Base-by-base conservation (phyloP, 1,284 basidiomycete species). In the Microbotryum scabiosae region DNA sequence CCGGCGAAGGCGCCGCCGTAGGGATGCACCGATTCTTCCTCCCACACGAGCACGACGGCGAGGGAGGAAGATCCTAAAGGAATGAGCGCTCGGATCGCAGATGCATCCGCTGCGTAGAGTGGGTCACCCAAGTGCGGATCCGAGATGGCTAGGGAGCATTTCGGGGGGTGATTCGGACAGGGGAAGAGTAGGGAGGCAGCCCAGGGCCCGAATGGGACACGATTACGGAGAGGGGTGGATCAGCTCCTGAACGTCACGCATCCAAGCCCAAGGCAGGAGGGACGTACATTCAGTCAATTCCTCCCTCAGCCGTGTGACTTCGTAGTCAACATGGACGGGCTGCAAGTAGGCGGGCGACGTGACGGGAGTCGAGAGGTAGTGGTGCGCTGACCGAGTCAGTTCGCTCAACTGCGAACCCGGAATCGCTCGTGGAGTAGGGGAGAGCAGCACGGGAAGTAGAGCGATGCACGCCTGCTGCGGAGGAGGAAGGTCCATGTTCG, bases 321-420 rank as follows among this genome's bases (percentile, higher is more conserved):
- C 45, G 1, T 45, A 43, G 7, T 64, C 51, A 9, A 44, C 46
- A 7, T 36, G 46, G 1, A 59, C 63, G 4, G 28, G 20, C 4
- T 59, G 59, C 57, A 56, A 61, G 54, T 61, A 64, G 1, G 50
- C 49, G 4, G 59, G 59, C 43, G 59, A 54, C n/a, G n/a, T 18
- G 16, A 51, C 47, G 0, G 59, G 30, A 2, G 20, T 18, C 3
- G 46, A 47, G 20, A 64, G 63, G 57, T 59, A 64, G 51, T 64
- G 59, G 20, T 26, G 18, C 1, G 63, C 63, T 32, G 61, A 54
- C 1, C 47, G 46, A 1, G 57, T 26, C 3, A 60, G 32, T 7
- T 53, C 26, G 4, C 57, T 50, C 25, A 64, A 51, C 5, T 54
- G 32, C 5, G 25, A 10, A 1, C 54, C 54, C 7, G 63, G 56